Base-by-base conservation (phyloP, 371 early-diverging fungal species). In the Vittaforma corneae region DNA sequence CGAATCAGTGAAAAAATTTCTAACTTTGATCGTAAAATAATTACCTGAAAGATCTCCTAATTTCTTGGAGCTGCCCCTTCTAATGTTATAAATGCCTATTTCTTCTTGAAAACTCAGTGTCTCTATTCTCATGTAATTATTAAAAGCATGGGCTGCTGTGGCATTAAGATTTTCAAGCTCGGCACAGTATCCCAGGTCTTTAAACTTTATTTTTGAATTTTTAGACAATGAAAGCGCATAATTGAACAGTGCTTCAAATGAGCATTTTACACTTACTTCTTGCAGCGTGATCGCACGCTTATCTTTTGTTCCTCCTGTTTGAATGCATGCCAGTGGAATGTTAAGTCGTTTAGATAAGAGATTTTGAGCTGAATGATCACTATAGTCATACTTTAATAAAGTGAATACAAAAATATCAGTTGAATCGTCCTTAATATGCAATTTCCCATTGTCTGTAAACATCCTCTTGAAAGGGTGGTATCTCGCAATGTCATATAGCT, bases 291-390 rank as follows among this genome's bases (percentile, higher is more conserved):
- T 80, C 0, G 86, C 96, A 38, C 93, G 85, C 62, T 87, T 88
- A 79, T 97, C 98, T 77, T 97, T 97, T n/a, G 89, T 95, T 11
- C 98, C 98, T 0, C 93, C 91, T 80, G 86, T 87, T 1, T 88
- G 82, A 64, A 93, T 84, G 18, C 74, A 69, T 6, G 26, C 38
- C 0, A 33, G 37, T 1, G 62, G 38, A 2, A 65, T 57, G 37
- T 83, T 82, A 67, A 75, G 62, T 18, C 46, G 22, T 22, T 45
- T 72, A 3, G 68, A 35, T 28, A 77, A 32, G 24, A 69, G 54
- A 4, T 59, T 54, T 1, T 56, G 46, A 20, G 71, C 71, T 50
- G 72, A 71, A 11, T 58, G 40, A 32, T 73, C 73, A 30, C 62
- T 75, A 47, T 59, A 57, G 37, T 71, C 71, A 1, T 42, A 59